Evolutionary conservation across 768 basidiomycete genomes (phyloP), one percentile per base, ranked within the genome.

Genomic region (Tephrocybe sp.): DNA sequence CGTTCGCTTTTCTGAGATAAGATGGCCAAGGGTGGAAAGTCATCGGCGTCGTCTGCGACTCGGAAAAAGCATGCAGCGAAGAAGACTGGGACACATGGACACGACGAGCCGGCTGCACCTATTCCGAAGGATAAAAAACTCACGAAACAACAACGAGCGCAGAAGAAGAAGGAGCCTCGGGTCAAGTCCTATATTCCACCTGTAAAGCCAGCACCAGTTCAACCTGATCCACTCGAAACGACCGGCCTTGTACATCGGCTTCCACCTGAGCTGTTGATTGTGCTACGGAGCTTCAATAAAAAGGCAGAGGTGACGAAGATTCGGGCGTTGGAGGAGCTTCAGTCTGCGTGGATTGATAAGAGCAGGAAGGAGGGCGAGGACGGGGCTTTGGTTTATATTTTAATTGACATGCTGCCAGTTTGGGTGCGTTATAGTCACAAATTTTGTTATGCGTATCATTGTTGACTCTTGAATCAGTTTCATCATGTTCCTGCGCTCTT

Each of bases 1-100:
- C 30, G 1, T 20, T 31, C 1, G 26, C 3, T 45, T 30, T 46
- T 39, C 19, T 20, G 36, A 34, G 35, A 45, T 36, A 44, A 39
- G 14, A 76, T 76, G 74, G 70, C 65, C 45, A 76, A 74, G 53
- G 68, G 71, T 39, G 62, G 68, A 14, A 92, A 89, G 63, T 89
- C 88, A 3, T 95, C 92, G 4, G 92, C 93, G 19, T 76, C 84
- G 0, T 84, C 90, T 0, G 91, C 72, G 4, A 98, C 95, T 8
- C 83, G 94, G 53, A 97, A 96, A 76, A 98, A 97, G 68, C 91
- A 96, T 65, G 89, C 89, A 13, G 82, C 87, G 53, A 94, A 89
- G 63, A 77, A 82, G 1, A 73, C 73, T 13, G 72, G 67, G 39
- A 47, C 61, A 17, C 41, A 56, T 44, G 33, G 16, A 3, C 64